Evolutionary conservation across 2,329 filamentous ascomycete species (phyloP).

Genomic region (Emericellopsis cladophorae): DNA sequence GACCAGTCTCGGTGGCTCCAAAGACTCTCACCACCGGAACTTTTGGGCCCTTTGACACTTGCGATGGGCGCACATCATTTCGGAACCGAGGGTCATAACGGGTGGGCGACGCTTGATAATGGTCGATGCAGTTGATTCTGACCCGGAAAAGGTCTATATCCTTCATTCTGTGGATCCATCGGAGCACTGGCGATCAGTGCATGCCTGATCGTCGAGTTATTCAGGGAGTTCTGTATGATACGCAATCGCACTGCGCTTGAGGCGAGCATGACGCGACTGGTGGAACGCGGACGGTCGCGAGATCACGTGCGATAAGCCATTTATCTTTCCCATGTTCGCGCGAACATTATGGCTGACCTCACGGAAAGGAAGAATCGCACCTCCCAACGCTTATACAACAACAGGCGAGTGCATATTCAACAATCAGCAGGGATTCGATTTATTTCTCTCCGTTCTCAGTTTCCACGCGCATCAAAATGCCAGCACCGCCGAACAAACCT

Average conservation of each 20-base stretch:
- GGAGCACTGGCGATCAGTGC: neutral
- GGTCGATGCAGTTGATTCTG: constrained; percentile 89
- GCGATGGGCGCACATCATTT: constrained; percentile 45
- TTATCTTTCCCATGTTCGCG: neutral
- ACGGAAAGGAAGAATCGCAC: too few species aligned
- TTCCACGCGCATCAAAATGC: neutral
- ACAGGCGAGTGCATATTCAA: neutral
- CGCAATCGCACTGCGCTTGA: neutral
- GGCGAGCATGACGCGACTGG: neutral
- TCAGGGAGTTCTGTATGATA: too few species aligned
- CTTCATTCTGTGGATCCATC: constrained; percentile 8
- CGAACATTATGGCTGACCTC: neutral
- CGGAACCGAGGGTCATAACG: constrained; percentile 70
- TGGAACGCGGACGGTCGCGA: constrained; percentile 1
- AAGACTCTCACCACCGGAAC: constrained; percentile 85
- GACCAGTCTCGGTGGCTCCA: constrained; percentile 83
- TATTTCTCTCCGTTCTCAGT: too few species aligned
- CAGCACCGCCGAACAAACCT: constrained; percentile 8
- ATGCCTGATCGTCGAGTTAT: neutral
- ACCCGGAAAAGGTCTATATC: constrained; percentile 65
- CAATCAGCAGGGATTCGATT: neutral
- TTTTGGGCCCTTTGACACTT: constrained; percentile 51
- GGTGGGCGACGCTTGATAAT: constrained; percentile 74
- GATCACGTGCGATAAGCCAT: constrained; percentile 1
- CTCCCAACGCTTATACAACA: too few species aligned